Conservation (phyloP, 352 stramenopile species). For the Globisporangium barbulae region DNA sequence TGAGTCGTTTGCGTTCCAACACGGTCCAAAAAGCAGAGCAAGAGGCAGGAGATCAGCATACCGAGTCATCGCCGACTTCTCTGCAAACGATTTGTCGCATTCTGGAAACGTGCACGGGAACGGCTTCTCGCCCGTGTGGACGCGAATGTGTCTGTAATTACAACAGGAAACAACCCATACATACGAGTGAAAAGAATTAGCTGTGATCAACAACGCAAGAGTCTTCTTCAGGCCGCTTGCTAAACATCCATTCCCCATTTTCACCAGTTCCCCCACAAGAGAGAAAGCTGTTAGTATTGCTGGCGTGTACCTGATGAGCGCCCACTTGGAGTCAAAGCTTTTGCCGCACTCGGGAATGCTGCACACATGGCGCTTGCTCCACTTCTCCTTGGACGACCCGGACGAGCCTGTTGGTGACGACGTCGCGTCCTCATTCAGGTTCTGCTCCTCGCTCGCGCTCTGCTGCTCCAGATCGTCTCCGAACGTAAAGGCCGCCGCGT, state of each 20-base stretch:
- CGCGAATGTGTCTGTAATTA: constrained; percentile 71
- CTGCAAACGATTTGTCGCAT: constrained; percentile 87
- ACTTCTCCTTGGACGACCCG: constrained; percentile 52
- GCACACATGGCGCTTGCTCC: constrained; percentile 75
- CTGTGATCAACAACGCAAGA: not conserved
- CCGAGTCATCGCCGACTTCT: constrained; percentile 86
- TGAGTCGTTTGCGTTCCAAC: not conserved
- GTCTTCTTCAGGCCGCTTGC: not conserved
- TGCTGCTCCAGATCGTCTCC: constrained; percentile 10
- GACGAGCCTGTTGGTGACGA: constrained; percentile 25
- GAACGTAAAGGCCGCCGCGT: constrained; percentile 9
- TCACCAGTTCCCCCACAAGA: not conserved
- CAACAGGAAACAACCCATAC: not conserved
- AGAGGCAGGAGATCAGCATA: constrained; percentile 19
- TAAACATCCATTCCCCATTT: constrained; percentile 1
- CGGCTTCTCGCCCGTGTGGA: constrained; percentile 87
- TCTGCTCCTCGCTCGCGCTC: constrained; percentile 12
- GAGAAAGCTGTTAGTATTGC: not conserved
- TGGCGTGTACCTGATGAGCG: constrained; percentile 53
- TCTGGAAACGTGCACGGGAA: constrained; percentile 79
- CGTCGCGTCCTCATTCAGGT: constrained; percentile 14
- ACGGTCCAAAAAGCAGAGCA: not conserved
- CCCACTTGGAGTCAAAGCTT: constrained; percentile 86
- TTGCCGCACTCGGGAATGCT: constrained; percentile 66
- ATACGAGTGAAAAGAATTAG: not conserved